These are phyloP conservation scores for Verticillium alfalfae DNA, from an alignment of 2,329 filamentous ascomycete species.

Conservation along the genomic window DNA sequence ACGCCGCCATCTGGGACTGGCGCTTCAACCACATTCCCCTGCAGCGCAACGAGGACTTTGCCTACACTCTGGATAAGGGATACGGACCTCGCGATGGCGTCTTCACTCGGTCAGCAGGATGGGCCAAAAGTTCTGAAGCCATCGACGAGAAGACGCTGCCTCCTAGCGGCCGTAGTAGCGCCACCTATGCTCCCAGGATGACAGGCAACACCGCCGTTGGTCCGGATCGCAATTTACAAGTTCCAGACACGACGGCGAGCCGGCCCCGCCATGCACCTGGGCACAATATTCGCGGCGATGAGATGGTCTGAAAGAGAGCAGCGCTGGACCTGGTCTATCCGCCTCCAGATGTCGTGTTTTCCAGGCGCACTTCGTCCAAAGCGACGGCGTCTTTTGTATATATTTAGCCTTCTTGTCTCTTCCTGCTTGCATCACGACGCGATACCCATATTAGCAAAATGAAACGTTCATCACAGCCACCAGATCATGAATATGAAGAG, in stretches of 20 bases:
- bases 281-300: not conserved
- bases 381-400: not conserved
- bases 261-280: not conserved
- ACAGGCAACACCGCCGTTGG: not conserved
- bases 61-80: conserved; percentile 9
- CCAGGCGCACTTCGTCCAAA: no score
- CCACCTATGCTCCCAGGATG: not conserved
- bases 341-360: no score
- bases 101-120: conserved; percentile 4
- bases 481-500: not conserved
- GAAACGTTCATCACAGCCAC: not conserved
- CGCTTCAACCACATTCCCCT: conserved; percentile 64
- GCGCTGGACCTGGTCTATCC: no score
- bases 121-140: not conserved
- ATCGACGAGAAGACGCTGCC: not conserved
- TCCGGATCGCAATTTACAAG: not conserved
- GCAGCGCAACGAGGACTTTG: conserved; percentile 26
- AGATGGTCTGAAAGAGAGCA: not conserved
- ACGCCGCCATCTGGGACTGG: conserved; percentile 65
- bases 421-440: not conserved
- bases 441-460: not conserved
- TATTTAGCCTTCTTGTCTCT: not conserved
- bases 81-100: not conserved
- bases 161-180: conserved; percentile 1
- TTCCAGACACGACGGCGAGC: not conserved